Evolutionary conservation across 2,329 filamentous ascomycete species (phyloP), one percentile per base, ranked within the genome.

Genomic region (Hyphodiscus sp.): DNA sequence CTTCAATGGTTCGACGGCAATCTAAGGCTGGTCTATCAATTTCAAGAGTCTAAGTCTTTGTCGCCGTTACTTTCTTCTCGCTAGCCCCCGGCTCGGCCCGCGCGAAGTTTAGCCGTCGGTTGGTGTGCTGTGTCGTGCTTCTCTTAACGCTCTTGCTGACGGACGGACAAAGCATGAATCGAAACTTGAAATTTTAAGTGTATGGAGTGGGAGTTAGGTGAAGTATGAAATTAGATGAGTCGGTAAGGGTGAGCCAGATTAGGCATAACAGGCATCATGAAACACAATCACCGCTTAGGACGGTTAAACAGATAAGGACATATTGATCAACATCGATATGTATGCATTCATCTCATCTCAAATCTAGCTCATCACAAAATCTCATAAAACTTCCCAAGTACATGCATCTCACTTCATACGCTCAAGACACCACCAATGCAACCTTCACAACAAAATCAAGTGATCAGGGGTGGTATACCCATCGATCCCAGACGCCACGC

Each of bases 321-420:
- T 13, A 38, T 13, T n/a, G 33, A 6, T 38, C 33, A 38, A 38
- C 5, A 38, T 13, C 49, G 54, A 58, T 43, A 29, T 58, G 49
- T 51, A 45, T 55, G 26, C 46, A 45, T 45, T 45, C 45, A 15
- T 26, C 49, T 47, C 41, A 19, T 47, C 43, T 33, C 33, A 38
- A 38, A n/a, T 38, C 33, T 38, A 38, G 33, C 4, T 38, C 33
- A 38, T 38, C 33, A 13, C 11, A 6, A 33, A 13, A 6, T 38
- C 33, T 13, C 33, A 38, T 15, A 38, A 38, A 4, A 38, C 16
- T n/a, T 13, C 33, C 2, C 45, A 47, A 29, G 20, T 47, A 8
- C 45, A 47, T 30, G 26, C 7, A 30, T 30, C 45, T 44, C 43
- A 41, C 44, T 20, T 23, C 19, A 33, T 43, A 29, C 45, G 9